phyloP scores from a whole-genome alignment of 164 flowering plant species.

The Stephania yunnanensis region DNA sequence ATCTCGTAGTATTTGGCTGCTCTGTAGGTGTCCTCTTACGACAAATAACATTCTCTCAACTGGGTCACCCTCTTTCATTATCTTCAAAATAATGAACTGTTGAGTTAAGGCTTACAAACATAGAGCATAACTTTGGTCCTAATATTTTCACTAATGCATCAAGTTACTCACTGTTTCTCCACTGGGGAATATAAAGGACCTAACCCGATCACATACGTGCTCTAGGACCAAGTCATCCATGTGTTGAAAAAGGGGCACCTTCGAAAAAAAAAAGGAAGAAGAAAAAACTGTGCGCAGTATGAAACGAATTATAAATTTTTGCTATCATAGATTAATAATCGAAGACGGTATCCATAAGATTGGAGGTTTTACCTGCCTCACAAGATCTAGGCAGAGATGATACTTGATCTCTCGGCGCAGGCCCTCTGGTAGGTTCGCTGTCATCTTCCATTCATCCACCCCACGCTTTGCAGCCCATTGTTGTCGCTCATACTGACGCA shows the following conservation, averaged over 20 bases:
- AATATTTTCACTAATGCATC: neutral
- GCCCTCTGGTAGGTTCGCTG: constrained; percentile 83
- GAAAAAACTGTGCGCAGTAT: neutral
- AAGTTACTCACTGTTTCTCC: constrained; percentile 74
- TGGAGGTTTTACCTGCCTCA: constrained; percentile 54
- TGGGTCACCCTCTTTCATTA: constrained; percentile 89
- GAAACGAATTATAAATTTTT: neutral
- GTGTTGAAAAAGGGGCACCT: constrained; percentile 97
- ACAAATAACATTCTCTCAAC: constrained; percentile 89
- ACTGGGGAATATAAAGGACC: constrained; percentile 86
- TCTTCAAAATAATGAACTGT: constrained; percentile 27
- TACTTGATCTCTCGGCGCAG: constrained; percentile 92
- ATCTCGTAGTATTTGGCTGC: constrained; percentile 84
- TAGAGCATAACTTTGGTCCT: neutral
- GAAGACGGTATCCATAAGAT: neutral
- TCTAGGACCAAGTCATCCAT: constrained; percentile 93
- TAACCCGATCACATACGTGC: constrained; percentile 90
- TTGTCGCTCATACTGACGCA: constrained; percentile 80
- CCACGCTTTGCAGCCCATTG: constrained; percentile 98
- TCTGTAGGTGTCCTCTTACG: constrained; percentile 86
- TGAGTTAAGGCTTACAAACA: neutral
- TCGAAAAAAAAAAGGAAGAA: constrained; percentile 11
- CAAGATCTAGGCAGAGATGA: constrained; percentile 87
- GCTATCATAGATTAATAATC: neutral
- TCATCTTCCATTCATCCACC: constrained; percentile 83